Evolutionary conservation across 208 protist genomes (phyloP), one percentile per base, ranked within the genome.

Genomic region (Trypanosoma cruzi): DNA sequence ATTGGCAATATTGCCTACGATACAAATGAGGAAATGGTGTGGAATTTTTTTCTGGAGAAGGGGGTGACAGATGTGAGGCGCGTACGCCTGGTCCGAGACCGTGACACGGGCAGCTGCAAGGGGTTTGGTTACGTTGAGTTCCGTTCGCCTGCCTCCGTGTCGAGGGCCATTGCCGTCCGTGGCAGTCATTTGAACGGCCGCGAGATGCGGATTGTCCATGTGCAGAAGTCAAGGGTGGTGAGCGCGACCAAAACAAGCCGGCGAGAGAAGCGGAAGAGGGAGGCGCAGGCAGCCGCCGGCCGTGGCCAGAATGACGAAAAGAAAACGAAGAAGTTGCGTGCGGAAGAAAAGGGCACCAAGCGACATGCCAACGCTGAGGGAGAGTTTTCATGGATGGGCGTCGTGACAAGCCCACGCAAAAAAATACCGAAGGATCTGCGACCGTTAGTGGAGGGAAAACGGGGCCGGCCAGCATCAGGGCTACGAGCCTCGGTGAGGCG

Each of bases 41-140:
- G 85, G 83, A 85, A 77, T 58, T 96, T 94, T 72, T 97, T 97
- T 56, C 66, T 80, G 34, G 78, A 89, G 54, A 80, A 94, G 29
- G 90, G 90, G n/a, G 77, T 94, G 16, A 28, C 71, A 31, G 90
- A 94, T 71, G 85, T 95, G 49, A 85, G 81, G 71, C 84, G 90
- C 10, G 86, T 95, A 28, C 88, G 90, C 2, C 71, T 97, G 26
- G 77, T 95, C n/a, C 82, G 90, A n/a, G 90, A 96, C 50, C 77
- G 88, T 11, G 88, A 95, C 42, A 86, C 81, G 3, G 92, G 89
- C 37, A 63, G 65, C 42, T 93, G 90, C 77, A 96, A 97, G 59
- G 93, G 93, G 18, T 96, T 96, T 52, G 93, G 93, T 48, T 97
- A 97, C 67, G 93, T 97, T 10, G 88, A 97, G 74, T 97, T 97